Conservation (phyloP, 192 early-diverging fungal genomes). For the Polychytrium aggregatum region DNA sequence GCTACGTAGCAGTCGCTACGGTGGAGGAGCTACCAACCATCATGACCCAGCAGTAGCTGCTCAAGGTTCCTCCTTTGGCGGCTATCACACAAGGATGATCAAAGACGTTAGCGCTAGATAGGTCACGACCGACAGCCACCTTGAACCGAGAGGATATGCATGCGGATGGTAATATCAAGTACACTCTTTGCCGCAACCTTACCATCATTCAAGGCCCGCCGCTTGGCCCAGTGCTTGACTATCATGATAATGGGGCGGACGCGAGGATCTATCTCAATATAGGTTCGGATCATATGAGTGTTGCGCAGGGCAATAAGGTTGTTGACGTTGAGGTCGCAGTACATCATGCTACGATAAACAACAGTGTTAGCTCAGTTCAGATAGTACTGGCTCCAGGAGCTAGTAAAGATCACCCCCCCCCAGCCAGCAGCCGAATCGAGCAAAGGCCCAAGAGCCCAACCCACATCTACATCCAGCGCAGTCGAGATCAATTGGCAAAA, state of each 20-base stretch:
- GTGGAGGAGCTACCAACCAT: conserved; percentile 36
- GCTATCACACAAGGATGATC: conserved; percentile 9
- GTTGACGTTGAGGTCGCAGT: conserved; percentile 92
- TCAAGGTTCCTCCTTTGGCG: conserved; percentile 88
- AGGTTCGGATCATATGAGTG: conserved; percentile 78
- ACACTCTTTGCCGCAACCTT: conserved; percentile 2
- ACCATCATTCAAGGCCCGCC: conserved; percentile 80
- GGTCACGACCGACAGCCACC: not conserved
- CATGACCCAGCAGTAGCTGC: conserved; percentile 91
- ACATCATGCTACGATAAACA: conserved; percentile 36
- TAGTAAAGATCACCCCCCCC: not conserved
- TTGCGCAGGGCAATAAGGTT: conserved; percentile 83
- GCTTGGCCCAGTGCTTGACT: conserved; percentile 89
- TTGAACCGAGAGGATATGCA: not conserved
- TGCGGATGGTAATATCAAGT: too few species aligned
- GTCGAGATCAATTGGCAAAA: too few species aligned
- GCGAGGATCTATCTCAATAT: conserved; percentile 75
- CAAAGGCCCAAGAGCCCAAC: not conserved
- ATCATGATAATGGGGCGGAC: conserved; percentile 84
- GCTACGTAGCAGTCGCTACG: not conserved
- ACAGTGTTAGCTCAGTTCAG: not conserved
- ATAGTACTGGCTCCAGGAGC: not conserved
- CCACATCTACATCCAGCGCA: too few species aligned
- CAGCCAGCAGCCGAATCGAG: not conserved
- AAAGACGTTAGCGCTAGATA: not conserved